Conservation (phyloP, 2,329 filamentous ascomycete species). For the Macrophomina phaseolina region DNA sequence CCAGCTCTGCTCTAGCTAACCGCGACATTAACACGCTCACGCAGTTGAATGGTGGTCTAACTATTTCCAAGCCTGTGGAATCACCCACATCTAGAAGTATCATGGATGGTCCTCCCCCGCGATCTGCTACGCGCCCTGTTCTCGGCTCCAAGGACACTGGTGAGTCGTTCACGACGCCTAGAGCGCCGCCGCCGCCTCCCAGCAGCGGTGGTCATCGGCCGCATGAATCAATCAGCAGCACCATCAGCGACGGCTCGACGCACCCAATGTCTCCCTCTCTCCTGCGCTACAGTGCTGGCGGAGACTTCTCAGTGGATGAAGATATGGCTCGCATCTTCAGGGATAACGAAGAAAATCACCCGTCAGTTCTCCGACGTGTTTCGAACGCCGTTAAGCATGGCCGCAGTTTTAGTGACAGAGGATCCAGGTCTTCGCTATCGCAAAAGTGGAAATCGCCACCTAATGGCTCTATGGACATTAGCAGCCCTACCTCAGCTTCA, state of each 20-base stretch:
- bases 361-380: constrained; percentile 83
- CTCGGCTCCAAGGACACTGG: constrained; percentile 39
- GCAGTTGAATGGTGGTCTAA: constrained; percentile 48
- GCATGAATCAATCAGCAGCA: constrained; percentile 52
- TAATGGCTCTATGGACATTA: constrained; percentile 60
- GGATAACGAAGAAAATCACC: constrained; percentile 40
- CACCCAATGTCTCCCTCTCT: constrained; percentile 36
- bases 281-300: constrained; percentile 70
- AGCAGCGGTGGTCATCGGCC: constrained; percentile 43
- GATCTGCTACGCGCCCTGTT: constrained; percentile 53
- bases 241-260: constrained; percentile 48
- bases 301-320: constrained; percentile 92
- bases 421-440: constrained; percentile 42
- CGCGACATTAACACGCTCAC: constrained; percentile 32
- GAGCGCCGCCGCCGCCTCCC: constrained; percentile 49
- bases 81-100: constrained; percentile 48
- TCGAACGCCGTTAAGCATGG: constrained; percentile 95
- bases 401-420: constrained; percentile 77
- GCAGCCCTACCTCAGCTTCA: constrained; percentile 72
- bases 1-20: constrained; percentile 35
- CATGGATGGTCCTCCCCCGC: constrained; percentile 53
- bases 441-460: constrained; percentile 47
- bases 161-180: constrained; percentile 53
- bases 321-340: constrained; percentile 90
- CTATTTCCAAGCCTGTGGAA: constrained; percentile 50